Evolutionary conservation across 73 alveolate genomes (phyloP), one percentile per base, ranked within the genome.

Genomic region (Paramecium sexaurelia): DNA sequence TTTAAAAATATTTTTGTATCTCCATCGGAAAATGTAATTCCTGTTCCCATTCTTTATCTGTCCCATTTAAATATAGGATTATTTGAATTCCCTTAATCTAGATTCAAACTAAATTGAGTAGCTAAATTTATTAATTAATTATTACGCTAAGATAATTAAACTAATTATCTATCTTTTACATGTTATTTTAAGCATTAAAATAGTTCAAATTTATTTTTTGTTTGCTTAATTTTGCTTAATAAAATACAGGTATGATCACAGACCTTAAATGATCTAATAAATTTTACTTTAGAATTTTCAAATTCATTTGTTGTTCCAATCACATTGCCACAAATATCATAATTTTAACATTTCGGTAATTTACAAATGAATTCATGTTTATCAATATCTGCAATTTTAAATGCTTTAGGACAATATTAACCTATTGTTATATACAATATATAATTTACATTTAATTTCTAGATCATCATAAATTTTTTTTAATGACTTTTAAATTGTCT

Each of bases 21-120:
- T 32, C 47, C 83, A 41, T 88, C 87, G 13, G 91, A 35, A 43
- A 41, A 35, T 68, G 32, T 27, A 17, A 88, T 88, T 10, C 89
- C 89, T 4, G 89, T 24, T 24, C 94, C 94, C 20, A 82, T 82
- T 32, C 94, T 68, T 3, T 36, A 19, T 67, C 36, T 75, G 17
- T 88, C 94, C 94, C 94, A 88, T 71, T 57, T 88, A 61, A 75
- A 88, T 1, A 86, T 41, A 5, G 87, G 87, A 19, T n/a, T 35
- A 35, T 35, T 35, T 35, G 41, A 66, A 13, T 57, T 57, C 13
- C 56, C 56, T 1, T 8, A 43, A 43, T 51, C 67, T n/a, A 17
- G 33, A 51, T 51, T 51, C 41, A 35, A 35, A 6, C 2, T 6
- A 2, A 35, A 35, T 4, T 2, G 41, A 35, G 6, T 6, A 35